Conservation (phyloP, 2,329 filamentous ascomycete genomes). For the Graphiopsis chlorocephala region DNA sequence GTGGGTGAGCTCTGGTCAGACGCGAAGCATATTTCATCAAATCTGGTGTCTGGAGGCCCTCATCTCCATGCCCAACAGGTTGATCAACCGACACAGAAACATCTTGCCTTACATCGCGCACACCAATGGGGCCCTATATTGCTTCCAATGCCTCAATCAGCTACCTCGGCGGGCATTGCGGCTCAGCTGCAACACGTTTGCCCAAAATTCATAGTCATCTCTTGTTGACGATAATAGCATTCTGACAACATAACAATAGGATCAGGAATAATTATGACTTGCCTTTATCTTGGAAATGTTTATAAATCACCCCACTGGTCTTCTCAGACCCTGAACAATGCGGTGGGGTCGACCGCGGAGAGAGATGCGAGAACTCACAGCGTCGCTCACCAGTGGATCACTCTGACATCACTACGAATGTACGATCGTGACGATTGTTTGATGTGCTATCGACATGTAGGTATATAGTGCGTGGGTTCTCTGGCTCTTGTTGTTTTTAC, state of each 20-base stretch:
- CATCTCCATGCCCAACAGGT: neutral
- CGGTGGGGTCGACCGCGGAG: constrained; percentile 4
- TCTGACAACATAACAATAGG: neutral
- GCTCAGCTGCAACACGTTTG: neutral
- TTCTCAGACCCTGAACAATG: neutral
- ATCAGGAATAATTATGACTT: neutral
- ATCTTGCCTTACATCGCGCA: neutral
- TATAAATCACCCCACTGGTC: neutral
- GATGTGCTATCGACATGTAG: constrained; percentile 3
- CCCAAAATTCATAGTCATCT: neutral
- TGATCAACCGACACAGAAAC: neutral
- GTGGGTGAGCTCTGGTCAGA: neutral
- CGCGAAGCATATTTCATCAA: neutral
- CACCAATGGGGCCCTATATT: neutral
- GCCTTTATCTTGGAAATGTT: neutral
- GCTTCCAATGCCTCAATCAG: neutral
- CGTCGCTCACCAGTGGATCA: constrained; percentile 6
- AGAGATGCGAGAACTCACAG: neutral
- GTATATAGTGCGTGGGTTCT: neutral
- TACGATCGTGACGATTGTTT: constrained; percentile 9
- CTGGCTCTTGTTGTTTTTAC: neutral
- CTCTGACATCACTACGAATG: constrained; percentile 12
- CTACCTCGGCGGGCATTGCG: neutral
- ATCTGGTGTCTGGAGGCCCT: neutral
- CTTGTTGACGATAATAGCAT: neutral